Base-by-base conservation (phyloP, 1,284 basidiomycete genomes). In the Golubevia sp. region DNA sequence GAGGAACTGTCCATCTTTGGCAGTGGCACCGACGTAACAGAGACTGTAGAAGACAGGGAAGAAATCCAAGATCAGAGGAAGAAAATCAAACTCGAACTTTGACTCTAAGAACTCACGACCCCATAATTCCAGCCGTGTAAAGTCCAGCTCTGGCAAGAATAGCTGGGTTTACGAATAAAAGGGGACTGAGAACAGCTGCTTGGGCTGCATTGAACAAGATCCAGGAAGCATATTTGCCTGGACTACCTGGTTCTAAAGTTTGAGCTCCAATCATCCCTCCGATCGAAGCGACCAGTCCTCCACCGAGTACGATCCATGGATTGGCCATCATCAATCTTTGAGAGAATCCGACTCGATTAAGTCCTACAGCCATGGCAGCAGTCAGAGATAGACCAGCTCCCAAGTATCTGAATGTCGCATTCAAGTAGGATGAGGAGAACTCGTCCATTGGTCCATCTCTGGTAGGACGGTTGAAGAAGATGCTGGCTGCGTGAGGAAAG, bases 1-100 rank as follows among this genome's bases (percentile, higher is more conserved):
- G 30, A 96, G 85, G 83, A 91, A 96, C 82, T 89, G 91, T 84
- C 94, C 92, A 74, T 90, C 92, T 72, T 86, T 90, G 27, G 93
- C 93, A 20, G 94, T 96, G 7, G 93, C 92, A 30, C 93, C 93
- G 26, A 96, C 88, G 78, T 93, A 96, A 44, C 90, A 91, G 27
- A 95, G 87, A 5, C 79, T 81, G 58, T 7, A 34, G 11, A 11
- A 21, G n/a, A n/a, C n/a, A 26, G 18, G 23, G 7, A 23, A 51
- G 20, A 56, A 53, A 49, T 52, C 38, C 21, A 18, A 26, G 11
- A 49, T 21, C 13, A 8, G 15, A 55, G 30, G 23, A 44, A 34
- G 57, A 8, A 13, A 90, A 52, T 23, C 50, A 27, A 7, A 27
- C 21, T 11, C 21, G 25, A 52, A 27, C 13, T 26, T 6, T 11